phyloP scores from a whole-genome alignment of 148 eudicot genomes.

The Tetragonia tetragonoides region DNA sequence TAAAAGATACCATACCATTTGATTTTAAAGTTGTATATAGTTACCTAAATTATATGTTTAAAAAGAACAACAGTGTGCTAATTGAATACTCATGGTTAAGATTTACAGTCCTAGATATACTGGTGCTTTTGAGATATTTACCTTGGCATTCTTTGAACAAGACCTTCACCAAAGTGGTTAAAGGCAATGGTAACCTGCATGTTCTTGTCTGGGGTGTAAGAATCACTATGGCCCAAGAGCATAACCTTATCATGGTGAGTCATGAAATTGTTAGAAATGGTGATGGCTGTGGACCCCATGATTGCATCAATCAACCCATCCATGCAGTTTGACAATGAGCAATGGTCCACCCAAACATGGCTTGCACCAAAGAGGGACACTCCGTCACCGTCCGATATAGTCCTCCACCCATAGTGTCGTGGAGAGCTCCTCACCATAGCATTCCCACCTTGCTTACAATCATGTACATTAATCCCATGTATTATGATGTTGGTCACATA shows the following conservation, averaged over 20 bases:
- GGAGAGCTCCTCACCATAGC: constrained; percentile 55
- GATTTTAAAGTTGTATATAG: background rate
- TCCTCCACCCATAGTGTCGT: constrained; percentile 54
- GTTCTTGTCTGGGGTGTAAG: constrained; percentile 12
- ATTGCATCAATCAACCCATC: constrained; percentile 65
- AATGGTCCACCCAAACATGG: constrained; percentile 66
- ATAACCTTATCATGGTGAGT: constrained; percentile 62
- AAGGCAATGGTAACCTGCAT: constrained; percentile 17
- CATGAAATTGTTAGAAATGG: constrained; percentile 58
- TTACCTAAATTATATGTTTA: background rate
- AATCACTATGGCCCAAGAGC: constrained; percentile 31
- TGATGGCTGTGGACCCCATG: constrained; percentile 55
- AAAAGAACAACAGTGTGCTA: too few relatives aligned
- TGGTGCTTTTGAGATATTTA: constrained; percentile 30
- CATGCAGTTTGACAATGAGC: constrained; percentile 45
- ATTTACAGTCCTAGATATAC: too few relatives aligned
- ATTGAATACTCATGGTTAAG: too few relatives aligned
- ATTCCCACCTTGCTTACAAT: constrained; percentile 56
- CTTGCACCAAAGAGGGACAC: constrained; percentile 58
- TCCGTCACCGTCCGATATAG: constrained; percentile 35
- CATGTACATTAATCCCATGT: constrained; percentile 53
- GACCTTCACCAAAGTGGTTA: constrained; percentile 20
- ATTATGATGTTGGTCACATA: constrained; percentile 27
- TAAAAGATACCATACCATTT: too few relatives aligned
- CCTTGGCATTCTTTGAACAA: constrained; percentile 51